Conservation (phyloP, 805 yeast species). For the Candida peoriensis region DNA sequence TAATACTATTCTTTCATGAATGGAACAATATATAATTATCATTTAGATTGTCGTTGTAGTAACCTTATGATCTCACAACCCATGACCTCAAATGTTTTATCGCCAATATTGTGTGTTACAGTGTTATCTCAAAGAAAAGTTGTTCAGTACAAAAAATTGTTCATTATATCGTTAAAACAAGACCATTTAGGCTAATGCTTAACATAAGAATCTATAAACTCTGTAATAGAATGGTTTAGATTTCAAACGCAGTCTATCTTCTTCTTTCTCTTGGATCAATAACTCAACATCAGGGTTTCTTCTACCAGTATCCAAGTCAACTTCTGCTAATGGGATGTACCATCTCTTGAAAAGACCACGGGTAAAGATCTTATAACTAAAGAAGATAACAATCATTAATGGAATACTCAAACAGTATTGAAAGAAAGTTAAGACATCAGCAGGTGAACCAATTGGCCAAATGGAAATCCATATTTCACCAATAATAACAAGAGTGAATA, state of each 20-base stretch:
- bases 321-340: constrained; percentile 37
- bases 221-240: constrained; percentile 43
- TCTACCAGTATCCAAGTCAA: constrained; percentile 64
- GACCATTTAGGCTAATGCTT: constrained; percentile 34
- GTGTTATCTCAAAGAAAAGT: no score
- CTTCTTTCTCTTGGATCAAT: constrained; percentile 48
- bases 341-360: constrained; percentile 36
- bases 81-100: no score
- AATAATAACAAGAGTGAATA: constrained; percentile 55
- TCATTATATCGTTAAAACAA: no score
- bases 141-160: no score
- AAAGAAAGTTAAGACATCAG: constrained; percentile 32
- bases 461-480: constrained; percentile 83
- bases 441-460: constrained; percentile 47
- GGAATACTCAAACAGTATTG: constrained; percentile 36
- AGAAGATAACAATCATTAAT: constrained; percentile 31
- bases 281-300: constrained; percentile 56
- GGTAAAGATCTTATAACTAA: constrained; percentile 23
- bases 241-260: constrained; percentile 44
- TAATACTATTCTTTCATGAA: no score
- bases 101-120: no score
- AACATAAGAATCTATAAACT: constrained; percentile 49
- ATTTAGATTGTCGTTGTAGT: no score
- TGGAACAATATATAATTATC: no score
- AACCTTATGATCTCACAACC: no score